Conservation (phyloP, 495 filamentous ascomycete species). For the Parathielavia appendiculata region DNA sequence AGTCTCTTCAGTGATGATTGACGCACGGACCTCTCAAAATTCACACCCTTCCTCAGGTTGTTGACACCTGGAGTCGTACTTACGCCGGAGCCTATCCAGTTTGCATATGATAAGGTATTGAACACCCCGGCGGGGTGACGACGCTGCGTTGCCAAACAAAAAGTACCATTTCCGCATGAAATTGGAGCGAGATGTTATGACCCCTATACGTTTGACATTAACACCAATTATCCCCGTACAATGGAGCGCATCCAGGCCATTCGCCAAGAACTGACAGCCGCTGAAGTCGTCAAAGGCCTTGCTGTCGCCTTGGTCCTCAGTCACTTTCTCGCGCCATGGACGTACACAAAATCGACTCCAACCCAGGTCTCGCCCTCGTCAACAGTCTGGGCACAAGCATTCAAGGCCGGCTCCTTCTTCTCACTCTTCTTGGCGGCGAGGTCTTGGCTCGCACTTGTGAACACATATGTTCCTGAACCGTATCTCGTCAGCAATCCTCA, state of each 20-base stretch:
- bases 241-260: constrained; percentile 20
- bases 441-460: constrained; percentile 38
- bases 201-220: constrained; percentile 3
- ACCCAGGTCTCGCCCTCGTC: background rate
- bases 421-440: constrained; percentile 19
- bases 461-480: constrained; percentile 61
- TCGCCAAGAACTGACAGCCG: constrained; percentile 1
- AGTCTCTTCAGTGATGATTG: no score
- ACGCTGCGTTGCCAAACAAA: no score
- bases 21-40: no score
- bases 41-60: no score
- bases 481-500: constrained; percentile 59
- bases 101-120: no score
- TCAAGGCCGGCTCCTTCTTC: constrained; percentile 12
- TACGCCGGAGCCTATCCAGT: no score
- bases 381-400: background rate
- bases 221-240: background rate
- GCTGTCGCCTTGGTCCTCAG: constrained; percentile 10
- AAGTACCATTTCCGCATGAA: no score
- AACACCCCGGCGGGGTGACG: no score
- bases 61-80: no score
- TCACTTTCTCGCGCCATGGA: background rate
- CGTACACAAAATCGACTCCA: background rate
- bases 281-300: constrained; percentile 19
- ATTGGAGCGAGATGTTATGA: constrained; percentile 1